Conservation (phyloP, 1,284 basidiomycete genomes). For the Gomphus bonarii region DNA sequence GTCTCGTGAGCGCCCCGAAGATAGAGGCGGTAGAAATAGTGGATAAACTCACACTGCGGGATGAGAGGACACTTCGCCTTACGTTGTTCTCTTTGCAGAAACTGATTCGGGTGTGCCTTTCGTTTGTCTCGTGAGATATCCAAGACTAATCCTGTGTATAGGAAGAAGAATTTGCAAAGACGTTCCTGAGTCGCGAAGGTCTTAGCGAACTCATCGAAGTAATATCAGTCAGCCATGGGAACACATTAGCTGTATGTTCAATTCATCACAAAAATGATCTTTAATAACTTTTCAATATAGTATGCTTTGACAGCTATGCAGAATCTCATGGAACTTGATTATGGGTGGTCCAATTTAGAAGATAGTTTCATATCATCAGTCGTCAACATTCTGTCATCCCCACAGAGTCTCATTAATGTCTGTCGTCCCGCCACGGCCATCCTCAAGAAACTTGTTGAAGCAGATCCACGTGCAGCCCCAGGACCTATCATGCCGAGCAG, state of each 20-base stretch:
- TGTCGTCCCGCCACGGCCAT: conserved; percentile 95
- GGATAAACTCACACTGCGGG: conserved; percentile 55
- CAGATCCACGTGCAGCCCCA: conserved; percentile 57
- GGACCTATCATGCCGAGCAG: conserved; percentile 48
- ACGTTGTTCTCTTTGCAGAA: conserved; percentile 78
- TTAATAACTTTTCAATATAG: conserved; percentile 26
- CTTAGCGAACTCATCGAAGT: conserved; percentile 66
- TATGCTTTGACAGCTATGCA: conserved; percentile 81
- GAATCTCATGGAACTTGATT: conserved; percentile 76
- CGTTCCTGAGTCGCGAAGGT: conserved; percentile 77
- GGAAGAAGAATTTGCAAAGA: conserved; percentile 83
- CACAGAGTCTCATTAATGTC: conserved; percentile 80
- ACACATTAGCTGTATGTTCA: conserved; percentile 68
- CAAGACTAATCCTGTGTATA: conserved; percentile 22
- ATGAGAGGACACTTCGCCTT: conserved; percentile 54
- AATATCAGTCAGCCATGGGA: conserved; percentile 64
- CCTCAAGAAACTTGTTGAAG: conserved; percentile 79
- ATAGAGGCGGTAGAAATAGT: conserved; percentile 77
- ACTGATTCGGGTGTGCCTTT: conserved; percentile 56
- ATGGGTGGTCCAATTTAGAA: conserved; percentile 70
- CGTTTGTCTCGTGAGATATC: neutral
- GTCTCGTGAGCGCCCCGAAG: conserved; percentile 71
- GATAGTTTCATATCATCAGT: conserved; percentile 67
- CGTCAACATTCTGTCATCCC: conserved; percentile 71
- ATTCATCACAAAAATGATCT: conserved; percentile 2